A percentile compares a stretch with the other conserved stretches of the same genome.
Evolutionary conservation across 2,329 filamentous ascomycete species (phyloP).

Genomic region (Cladosporium sp.): DNA sequence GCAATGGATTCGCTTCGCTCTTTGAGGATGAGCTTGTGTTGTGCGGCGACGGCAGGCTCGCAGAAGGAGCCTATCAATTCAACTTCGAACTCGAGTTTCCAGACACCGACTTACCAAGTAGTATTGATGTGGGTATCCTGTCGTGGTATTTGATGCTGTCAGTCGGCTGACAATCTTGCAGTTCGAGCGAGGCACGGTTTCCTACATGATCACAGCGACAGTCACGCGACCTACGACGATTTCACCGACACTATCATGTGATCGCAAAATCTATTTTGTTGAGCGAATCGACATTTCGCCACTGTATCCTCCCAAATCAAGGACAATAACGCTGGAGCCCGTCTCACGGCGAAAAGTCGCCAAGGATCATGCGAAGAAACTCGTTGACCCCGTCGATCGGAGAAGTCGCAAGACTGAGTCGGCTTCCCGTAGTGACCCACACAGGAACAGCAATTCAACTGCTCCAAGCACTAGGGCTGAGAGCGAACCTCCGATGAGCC

Average conservation of each 20-base stretch:
- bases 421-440: conserved; percentile 19
- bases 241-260: conserved; percentile 71
- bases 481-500: conserved; percentile 36
- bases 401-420: conserved; percentile 23
- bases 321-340: conserved; percentile 82
- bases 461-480: conserved; percentile 26
- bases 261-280: conserved; percentile 72
- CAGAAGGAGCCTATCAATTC: conserved; percentile 73
- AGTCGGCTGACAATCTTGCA: conserved; percentile 38
- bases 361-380: conserved; percentile 48
- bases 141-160: not conserved
- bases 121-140: conserved; percentile 72
- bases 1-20: conserved; percentile 73
- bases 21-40: conserved; percentile 80
- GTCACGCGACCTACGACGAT: conserved; percentile 86
- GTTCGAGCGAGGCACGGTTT: conserved; percentile 93
- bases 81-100: conserved; percentile 71
- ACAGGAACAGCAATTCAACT: conserved; percentile 26
- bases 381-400: conserved; percentile 25
- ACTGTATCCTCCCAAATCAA: conserved; percentile 68
- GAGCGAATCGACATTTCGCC: conserved; percentile 82
- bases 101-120: conserved; percentile 70
- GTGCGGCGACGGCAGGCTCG: conserved; percentile 71
- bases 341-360: conserved; percentile 67
- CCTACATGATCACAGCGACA: conserved; percentile 86